These are phyloP conservation scores for Podospora appendiculata DNA, from an alignment of 495 filamentous ascomycete genomes.

Conservation along the genomic window DNA sequence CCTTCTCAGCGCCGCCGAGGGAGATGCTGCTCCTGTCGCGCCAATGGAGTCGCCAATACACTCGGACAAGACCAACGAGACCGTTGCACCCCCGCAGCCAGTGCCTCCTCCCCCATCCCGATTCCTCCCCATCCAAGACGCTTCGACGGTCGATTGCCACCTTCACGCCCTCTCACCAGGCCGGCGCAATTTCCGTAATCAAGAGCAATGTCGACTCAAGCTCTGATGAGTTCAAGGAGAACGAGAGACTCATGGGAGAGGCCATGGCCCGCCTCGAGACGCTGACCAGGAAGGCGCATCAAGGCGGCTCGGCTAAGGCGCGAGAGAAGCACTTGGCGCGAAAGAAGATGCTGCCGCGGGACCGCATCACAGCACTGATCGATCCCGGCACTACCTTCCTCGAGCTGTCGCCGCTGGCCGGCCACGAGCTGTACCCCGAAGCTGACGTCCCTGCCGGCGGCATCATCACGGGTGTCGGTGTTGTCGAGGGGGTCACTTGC, in stretches of 20 bases:
- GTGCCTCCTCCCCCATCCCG: slow-evolving; percentile 3
- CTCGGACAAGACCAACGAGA: background rate
- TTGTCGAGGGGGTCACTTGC: slow-evolving; percentile 82
- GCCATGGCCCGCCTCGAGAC: slow-evolving; percentile 55
- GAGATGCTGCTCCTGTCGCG: slow-evolving; percentile 29
- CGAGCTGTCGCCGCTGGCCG: slow-evolving; percentile 82
- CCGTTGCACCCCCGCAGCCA: slow-evolving; percentile 1
- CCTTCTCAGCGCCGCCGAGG: slow-evolving; percentile 25
- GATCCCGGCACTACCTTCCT: slow-evolving; percentile 88
- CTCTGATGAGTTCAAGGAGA: slow-evolving; percentile 73
- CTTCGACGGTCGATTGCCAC: slow-evolving; percentile 41
- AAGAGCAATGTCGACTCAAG: slow-evolving; percentile 68
- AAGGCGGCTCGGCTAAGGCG: slow-evolving; percentile 76
- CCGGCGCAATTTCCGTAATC: slow-evolving; percentile 67
- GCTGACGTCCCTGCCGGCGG: slow-evolving; percentile 63
- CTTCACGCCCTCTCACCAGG: slow-evolving; percentile 61
- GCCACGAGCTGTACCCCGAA: slow-evolving; percentile 75
- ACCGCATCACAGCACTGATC: slow-evolving; percentile 79
- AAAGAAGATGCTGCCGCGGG: slow-evolving; percentile 91
- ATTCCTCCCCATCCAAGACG: background rate
- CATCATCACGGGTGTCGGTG: slow-evolving; percentile 89
- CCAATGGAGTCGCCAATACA: slow-evolving; percentile 32
- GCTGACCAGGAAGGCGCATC: slow-evolving; percentile 61
- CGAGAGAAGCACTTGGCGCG: slow-evolving; percentile 80
- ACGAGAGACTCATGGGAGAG: slow-evolving; percentile 69